Percentiles rank a stretch among this genome's conserved stretches.
Conservation (phyloP, 179 eudicot species). For the Actinidia arguta region DNA sequence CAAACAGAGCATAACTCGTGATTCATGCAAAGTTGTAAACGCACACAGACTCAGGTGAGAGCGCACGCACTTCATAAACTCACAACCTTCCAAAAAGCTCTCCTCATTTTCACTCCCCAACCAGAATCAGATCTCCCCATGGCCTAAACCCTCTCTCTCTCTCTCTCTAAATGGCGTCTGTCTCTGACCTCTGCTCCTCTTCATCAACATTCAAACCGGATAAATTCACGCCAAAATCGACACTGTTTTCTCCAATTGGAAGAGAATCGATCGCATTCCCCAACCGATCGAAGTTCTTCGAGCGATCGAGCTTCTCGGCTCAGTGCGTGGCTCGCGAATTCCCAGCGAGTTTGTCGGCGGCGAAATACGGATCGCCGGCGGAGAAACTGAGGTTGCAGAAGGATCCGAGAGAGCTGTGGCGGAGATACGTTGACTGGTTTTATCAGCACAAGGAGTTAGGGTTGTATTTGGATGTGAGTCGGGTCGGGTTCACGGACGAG, state of each 20-base stretch:
- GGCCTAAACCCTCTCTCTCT: not conserved
- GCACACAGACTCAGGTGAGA: not conserved
- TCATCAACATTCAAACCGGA: constrained; percentile 41
- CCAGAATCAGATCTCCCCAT: not conserved
- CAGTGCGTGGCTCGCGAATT: constrained; percentile 42
- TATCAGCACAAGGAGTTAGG: constrained; percentile 97
- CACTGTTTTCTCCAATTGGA: constrained; percentile 10
- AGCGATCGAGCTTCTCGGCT: constrained; percentile 20
- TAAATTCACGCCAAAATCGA: not conserved
- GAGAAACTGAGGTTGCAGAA: constrained; percentile 44
- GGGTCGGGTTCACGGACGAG: constrained; percentile 76
- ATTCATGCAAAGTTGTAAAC: no score
- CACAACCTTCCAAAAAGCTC: constrained; percentile 19
- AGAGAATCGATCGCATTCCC: constrained; percentile 33
- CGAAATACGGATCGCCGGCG: constrained; percentile 19
- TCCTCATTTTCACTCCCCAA: constrained; percentile 11
- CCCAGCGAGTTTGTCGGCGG: not conserved
- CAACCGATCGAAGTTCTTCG: constrained; percentile 25
- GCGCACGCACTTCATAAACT: not conserved
- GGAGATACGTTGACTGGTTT: constrained; percentile 80
- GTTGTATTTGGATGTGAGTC: constrained; percentile 80
- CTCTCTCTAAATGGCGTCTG: constrained; percentile 48
- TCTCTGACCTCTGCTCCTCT: constrained; percentile 55
- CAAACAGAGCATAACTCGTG: no score
- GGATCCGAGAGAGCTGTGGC: constrained; percentile 69